A percentile compares a stretch with the other conserved stretches of the same genome.
Evolutionary conservation across 73 alveolate genomes (phyloP).

Genomic region (Paramecium primaurelia): DNA sequence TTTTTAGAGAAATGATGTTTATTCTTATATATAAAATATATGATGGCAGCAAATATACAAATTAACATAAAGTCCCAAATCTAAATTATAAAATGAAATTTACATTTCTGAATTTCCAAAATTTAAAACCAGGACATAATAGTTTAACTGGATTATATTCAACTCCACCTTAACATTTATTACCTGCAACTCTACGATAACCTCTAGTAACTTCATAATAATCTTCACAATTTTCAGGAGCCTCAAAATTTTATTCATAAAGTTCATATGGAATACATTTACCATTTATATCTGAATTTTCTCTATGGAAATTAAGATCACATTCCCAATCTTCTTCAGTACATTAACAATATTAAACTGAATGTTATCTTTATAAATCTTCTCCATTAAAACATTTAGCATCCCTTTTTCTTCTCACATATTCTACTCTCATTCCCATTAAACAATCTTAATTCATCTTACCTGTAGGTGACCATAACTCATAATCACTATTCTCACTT

Average conservation of each 20-base stretch:
- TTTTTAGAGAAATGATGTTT: not conserved
- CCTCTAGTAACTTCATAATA: slow-evolving; percentile 78
- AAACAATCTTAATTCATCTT: slow-evolving; percentile 80
- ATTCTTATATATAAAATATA: not conserved
- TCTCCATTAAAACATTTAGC: slow-evolving; percentile 86
- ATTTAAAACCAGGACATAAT: slow-evolving; percentile 63
- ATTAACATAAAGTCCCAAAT: slow-evolving; percentile 28
- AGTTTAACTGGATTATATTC: slow-evolving; percentile 68
- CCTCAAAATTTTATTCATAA: not conserved
- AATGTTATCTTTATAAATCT: slow-evolving; percentile 69
- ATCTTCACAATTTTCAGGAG: slow-evolving; percentile 60
- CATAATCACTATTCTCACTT: slow-evolving; percentile 81
- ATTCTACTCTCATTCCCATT: slow-evolving; percentile 81
- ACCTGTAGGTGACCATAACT: slow-evolving; percentile 90
- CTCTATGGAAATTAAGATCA: slow-evolving; percentile 80
- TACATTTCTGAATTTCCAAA: slow-evolving; percentile 19
- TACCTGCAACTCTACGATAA: slow-evolving; percentile 90
- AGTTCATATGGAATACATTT: slow-evolving; percentile 39
- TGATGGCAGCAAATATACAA: not conserved
- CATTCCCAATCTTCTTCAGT: slow-evolving; percentile 92
- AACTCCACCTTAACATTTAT: slow-evolving; percentile 85
- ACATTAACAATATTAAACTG: slow-evolving; percentile 78
- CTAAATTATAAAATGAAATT: not conserved
- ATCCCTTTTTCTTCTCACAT: slow-evolving; percentile 86
- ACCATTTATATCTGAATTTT: slow-evolving; percentile 50